Evolutionary conservation across 2,329 filamentous ascomycete species (phyloP), one percentile per base, ranked within the genome.

Genomic region (Ophiostoma perfectum): DNA sequence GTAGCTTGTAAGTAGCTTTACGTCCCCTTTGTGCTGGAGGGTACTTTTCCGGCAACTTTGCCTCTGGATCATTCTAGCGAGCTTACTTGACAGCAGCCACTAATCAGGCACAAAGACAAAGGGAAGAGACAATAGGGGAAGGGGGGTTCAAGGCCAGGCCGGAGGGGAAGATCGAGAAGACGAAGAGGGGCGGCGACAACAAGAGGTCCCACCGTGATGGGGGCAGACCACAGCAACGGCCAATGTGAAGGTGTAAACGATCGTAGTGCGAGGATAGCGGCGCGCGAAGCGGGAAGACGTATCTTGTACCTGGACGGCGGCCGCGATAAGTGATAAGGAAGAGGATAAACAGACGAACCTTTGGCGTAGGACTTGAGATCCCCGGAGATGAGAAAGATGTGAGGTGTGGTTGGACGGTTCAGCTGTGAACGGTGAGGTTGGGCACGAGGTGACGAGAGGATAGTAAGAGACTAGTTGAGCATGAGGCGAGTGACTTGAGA

Each of bases 141-240:
- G n/a, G 27, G 27, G 27, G 42, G 42, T 44, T 12, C 42, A 44
- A 44, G 42, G 42, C 42, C 42, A 44, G 42, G 11, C 42, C 42
- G 60, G 39, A 39, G 55, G 27, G 60, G 41, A 68, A 42, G 27
- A 47, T 27, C 27, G 18, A 38, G 38, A 62, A 38, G 45, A 58
- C 42, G 16, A 44, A 65, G 52, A 52, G 67, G 67, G 62, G 63
- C 65, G 55, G 8, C 18, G 47, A 55, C 39, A 27, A 39, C 55
- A 52, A 38, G n/a, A 64, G 16, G 68, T 45, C 65, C 68, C 68
- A 69, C 68, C 52, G 62, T n/a, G 68, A 69, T 69, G 68, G 68
- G 66, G 65, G 62, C 65, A 44, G 38, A 41, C 41, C 41, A 42
- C 14, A 18, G 38, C 60, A 64, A 45, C 64, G 39, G 64, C 64